phyloP scores from a whole-genome alignment of 176 grass and related monocot species.

The Avena sativa region DNA sequence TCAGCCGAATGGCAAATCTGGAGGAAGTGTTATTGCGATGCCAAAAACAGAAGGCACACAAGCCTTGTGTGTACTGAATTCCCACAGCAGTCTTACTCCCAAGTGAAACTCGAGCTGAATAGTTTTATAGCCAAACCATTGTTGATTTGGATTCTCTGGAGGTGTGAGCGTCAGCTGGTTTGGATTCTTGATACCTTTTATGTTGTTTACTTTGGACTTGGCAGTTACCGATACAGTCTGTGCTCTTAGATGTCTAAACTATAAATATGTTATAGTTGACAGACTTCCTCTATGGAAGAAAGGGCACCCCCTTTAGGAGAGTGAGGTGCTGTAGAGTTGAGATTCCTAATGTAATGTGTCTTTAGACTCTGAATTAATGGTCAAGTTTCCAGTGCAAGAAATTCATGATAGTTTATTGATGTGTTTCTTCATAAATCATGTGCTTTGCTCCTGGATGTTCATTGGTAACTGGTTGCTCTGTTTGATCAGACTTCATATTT shows the following conservation, averaged over 20 bases:
- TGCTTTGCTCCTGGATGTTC: background rate
- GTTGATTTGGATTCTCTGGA: too few species aligned
- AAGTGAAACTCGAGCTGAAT: background rate
- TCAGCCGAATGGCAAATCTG: background rate
- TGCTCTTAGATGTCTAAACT: background rate
- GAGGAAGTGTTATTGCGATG: background rate
- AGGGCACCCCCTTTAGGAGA: slow-evolving; percentile 9
- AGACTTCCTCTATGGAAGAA: too few species aligned
- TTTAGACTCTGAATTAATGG: slow-evolving; percentile 16
- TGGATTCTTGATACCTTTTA: background rate
- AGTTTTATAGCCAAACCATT: background rate
- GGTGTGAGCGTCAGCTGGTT: background rate
- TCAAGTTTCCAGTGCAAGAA: background rate
- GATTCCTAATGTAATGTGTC: background rate
- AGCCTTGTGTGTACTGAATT: slow-evolving; percentile 24
- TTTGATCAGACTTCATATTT: background rate
- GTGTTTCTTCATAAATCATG: background rate
- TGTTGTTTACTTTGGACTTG: background rate
- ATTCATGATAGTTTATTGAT: background rate
- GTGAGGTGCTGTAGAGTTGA: slow-evolving; percentile 14
- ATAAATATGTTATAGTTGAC: slow-evolving; percentile 15
- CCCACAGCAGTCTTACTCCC: slow-evolving; percentile 22
- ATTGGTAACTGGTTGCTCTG: background rate
- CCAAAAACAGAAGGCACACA: background rate
- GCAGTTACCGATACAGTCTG: background rate